These are phyloP conservation scores for Emmonsia crescens DNA, from an alignment of 2,329 filamentous ascomycete genomes.

Conservation along the genomic window DNA sequence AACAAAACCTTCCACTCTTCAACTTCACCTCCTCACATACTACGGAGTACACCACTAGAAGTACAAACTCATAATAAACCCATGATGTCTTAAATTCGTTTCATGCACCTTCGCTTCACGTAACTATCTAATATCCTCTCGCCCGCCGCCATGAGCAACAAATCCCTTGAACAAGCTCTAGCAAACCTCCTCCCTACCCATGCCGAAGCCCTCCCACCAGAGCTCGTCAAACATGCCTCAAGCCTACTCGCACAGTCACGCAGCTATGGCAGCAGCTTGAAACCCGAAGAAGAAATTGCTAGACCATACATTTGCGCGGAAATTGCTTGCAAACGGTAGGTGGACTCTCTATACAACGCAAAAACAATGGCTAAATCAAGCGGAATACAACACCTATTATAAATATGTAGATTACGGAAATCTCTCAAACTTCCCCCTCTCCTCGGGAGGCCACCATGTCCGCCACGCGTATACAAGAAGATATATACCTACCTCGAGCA, in stretches of 20 bases:
- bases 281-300: conserved; percentile 79
- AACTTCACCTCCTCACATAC: not conserved
- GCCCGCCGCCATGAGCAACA: conserved; percentile 50
- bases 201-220: conserved; percentile 53
- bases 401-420: conserved; percentile 54
- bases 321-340: conserved; percentile 74
- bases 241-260: conserved; percentile 73
- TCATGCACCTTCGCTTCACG: not conserved
- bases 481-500: conserved; percentile 71
- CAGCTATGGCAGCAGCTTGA: conserved; percentile 63
- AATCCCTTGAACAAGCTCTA: conserved; percentile 61
- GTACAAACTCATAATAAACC: not conserved
- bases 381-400: not conserved
- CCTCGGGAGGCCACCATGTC: conserved; percentile 63
- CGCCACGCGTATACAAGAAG: conserved; percentile 71
- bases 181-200: conserved; percentile 64
- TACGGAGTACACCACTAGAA: not conserved
- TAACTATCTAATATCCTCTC: not conserved
- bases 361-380: not conserved
- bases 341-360: too few relatives aligned
- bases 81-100: not conserved
- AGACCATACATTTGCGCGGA: conserved; percentile 75
- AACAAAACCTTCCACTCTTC: not conserved
- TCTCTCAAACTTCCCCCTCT: conserved; percentile 66
- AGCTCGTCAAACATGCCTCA: conserved; percentile 59